Conservation (phyloP, 345 rosid species). For the Euphorbia pulcherrima region DNA sequence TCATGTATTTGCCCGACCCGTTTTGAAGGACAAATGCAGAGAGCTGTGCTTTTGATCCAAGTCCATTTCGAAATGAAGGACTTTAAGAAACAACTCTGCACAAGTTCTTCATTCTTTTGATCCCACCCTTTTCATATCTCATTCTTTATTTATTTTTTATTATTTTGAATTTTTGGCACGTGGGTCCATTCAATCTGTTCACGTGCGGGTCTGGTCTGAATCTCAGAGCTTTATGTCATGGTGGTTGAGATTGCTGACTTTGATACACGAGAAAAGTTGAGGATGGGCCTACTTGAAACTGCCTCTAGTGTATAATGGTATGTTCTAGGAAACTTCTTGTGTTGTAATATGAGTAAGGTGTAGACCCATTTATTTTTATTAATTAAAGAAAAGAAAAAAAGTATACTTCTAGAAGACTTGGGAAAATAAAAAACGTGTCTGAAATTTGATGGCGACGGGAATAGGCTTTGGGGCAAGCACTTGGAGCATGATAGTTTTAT, state of each 20-base stretch:
- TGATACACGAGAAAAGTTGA: neutral
- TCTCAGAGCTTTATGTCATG: neutral
- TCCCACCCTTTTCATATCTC: no score
- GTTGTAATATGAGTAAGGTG: neutral
- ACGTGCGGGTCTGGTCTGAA: neutral
- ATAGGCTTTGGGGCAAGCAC: neutral
- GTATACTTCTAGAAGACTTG: neutral
- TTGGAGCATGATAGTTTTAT: neutral
- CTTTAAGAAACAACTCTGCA: no score
- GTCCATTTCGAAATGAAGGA: no score
- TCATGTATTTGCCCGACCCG: constrained; percentile 26
- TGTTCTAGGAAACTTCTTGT: neutral
- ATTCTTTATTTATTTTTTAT: neutral
- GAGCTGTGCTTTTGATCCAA: no score
- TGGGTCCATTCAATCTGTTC: neutral
- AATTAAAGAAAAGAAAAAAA: neutral
- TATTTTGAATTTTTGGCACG: neutral
- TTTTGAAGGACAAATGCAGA: no score
- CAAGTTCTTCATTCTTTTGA: no score
- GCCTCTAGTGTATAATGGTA: neutral
- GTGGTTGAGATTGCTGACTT: neutral
- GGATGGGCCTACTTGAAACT: neutral
- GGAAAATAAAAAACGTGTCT: neutral
- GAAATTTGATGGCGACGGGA: neutral
- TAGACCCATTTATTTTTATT: neutral